phyloP scores from a whole-genome alignment of 1,284 basidiomycete genomes.

The Moesziomyces antarcticus region DNA sequence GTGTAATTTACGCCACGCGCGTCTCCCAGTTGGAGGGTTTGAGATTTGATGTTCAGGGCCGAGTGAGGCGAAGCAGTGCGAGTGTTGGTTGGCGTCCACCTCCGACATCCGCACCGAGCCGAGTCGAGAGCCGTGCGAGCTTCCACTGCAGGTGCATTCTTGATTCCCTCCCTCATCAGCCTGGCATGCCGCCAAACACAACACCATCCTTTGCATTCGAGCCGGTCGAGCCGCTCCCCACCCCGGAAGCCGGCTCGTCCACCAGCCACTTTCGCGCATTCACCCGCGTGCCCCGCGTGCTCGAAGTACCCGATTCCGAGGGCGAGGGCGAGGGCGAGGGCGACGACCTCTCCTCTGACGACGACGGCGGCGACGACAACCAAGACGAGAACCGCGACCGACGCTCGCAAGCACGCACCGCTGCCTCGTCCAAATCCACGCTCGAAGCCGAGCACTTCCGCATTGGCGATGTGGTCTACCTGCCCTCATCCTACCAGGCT shows the following conservation, averaged over 20 bases:
- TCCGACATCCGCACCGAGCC: too few relatives aligned
- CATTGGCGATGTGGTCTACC: constrained; percentile 49
- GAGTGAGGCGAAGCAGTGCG: not conserved
- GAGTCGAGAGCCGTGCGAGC: too few relatives aligned
- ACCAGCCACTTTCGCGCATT: constrained; percentile 44
- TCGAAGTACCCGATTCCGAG: constrained; percentile 37
- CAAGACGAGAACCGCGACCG: constrained; percentile 30
- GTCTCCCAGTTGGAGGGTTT: too few relatives aligned
- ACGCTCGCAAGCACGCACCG: constrained; percentile 11
- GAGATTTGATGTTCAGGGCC: too few relatives aligned
- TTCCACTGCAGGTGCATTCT: too few relatives aligned
- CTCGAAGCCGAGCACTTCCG: constrained; percentile 38
- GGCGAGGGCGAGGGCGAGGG: constrained; percentile 7
- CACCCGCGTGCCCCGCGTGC: constrained; percentile 15
- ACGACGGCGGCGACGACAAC: constrained; percentile 18
- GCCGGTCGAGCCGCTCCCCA: constrained; percentile 25
- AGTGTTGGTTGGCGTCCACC: constrained; percentile 20
- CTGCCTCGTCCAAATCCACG: constrained; percentile 19
- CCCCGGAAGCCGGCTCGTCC: constrained; percentile 13
- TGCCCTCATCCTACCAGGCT: constrained; percentile 50
- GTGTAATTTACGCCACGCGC: constrained; percentile 38
- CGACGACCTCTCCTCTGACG: too few relatives aligned
- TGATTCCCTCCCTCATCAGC: too few relatives aligned
- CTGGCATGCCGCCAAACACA: constrained; percentile 5
- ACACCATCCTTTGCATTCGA: constrained; percentile 25